A percentile compares a stretch with the other conserved stretches of the same genome.
These are phyloP conservation scores for Sporothrix schenckii DNA, from an alignment of 2,329 filamentous ascomycete species.

Conservation along the genomic window DNA sequence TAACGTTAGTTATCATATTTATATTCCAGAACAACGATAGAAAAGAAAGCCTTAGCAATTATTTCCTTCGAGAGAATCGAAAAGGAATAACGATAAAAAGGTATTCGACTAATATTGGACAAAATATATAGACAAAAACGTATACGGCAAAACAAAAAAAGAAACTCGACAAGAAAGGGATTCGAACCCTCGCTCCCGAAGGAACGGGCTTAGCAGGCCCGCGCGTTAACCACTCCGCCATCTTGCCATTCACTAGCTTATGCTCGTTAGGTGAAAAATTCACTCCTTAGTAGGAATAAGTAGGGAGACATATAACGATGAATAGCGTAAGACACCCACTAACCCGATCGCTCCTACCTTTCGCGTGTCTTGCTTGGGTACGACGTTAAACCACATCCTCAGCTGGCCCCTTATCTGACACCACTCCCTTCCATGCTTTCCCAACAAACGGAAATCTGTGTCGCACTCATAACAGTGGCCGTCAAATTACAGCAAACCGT, in stretches of 20 bases:
- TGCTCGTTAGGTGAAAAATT: slow-evolving; percentile 6
- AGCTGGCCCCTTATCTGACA: background rate
- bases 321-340: background rate
- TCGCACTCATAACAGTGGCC: background rate
- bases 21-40: too few relatives aligned
- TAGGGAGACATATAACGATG: background rate
- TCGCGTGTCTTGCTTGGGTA: too few relatives aligned
- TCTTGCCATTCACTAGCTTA: slow-evolving; percentile 17
- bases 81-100: too few relatives aligned
- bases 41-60: background rate
- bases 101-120: too few relatives aligned
- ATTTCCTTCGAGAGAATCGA: too few relatives aligned
- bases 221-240: slow-evolving; percentile 30
- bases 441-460: background rate
- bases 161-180: slow-evolving; percentile 24
- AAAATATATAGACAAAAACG: background rate
- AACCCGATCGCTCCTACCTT: background rate
- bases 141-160: background rate
- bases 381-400: background rate
- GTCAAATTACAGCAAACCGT: background rate
- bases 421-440: background rate
- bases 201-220: slow-evolving; percentile 30
- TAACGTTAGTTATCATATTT: background rate
- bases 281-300: background rate
- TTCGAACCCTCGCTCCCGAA: slow-evolving; percentile 29